Base-by-base conservation (phyloP, 1,284 basidiomycete species). In the Neolentinus lepideus region DNA sequence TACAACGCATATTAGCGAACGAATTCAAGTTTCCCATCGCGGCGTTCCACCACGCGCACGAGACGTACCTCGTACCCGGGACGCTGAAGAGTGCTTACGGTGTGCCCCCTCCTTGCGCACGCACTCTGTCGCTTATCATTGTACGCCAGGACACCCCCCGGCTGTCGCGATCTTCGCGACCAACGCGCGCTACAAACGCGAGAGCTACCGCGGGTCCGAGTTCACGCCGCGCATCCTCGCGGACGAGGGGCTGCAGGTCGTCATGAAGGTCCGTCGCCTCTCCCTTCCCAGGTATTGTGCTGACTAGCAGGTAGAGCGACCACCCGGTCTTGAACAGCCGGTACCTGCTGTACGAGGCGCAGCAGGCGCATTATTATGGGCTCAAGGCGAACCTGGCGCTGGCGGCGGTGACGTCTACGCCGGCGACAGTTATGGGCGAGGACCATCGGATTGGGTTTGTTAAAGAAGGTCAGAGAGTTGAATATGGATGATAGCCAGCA, bases 11-110 rank as follows among this genome's bases (percentile, higher is more conserved):
- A 12, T 6, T 46, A 50, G 78, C 84, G 22, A 84, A 86, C 60
- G 85, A 88, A 69, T 96, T 94, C 78, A 74, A 87, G 63, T 93
- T 93, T 70, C 79, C 84, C 3, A 79, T 92, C 54, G 69, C 73
- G 26, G 72, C 75, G 3, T 78, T 81, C 63, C 79, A 81, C 61
- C 79, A 81, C 58, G 79, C 79, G 0, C 76, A 80, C 63, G 76
- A 78, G 62, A 72, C 77, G 1, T 81, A 78, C 58, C 70, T 81
- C 35, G 75, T 80, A 2, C 75, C 78, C 6, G 75, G 76, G 36
- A 60, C 77, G 12, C 67, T 82, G 55, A 78, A 77, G 65, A 67
- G 69, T 57, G 69, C 74, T 1, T 81, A 72, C 60, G 64, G 53
- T 58, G 22, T 50, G 8, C n/a, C 47, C 47, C 47, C 47, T 22